Base-by-base conservation (phyloP, 805 yeast species). In the Hagleromyces aurorensis region DNA sequence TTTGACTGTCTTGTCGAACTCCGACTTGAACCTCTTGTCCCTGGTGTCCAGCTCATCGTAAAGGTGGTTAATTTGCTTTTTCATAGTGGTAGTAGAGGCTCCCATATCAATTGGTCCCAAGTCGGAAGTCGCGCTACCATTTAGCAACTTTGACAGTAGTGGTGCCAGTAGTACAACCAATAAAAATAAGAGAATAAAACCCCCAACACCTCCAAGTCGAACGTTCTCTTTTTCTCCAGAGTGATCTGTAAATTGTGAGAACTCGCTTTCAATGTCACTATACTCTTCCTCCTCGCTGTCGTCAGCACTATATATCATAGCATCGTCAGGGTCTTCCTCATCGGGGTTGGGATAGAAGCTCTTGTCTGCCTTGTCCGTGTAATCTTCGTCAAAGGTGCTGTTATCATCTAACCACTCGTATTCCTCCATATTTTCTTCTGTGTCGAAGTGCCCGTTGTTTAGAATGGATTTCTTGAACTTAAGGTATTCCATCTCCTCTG, bases 1-100 rank as follows among this genome's bases (percentile, higher is more conserved):
- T 27, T 49, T 43, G 11, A 55, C 37, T 7, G 50, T 51, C 26
- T 44, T 45, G 29, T 55, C 59, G 13, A 50, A 39, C 23, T 53
- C 57, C 5, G 29, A 27, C 23, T 45, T 44, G 12, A 44, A 38
- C 20, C 35, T 34, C 9, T 39, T 42, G 22, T 52, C 53, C 21
- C 47, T 44, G 9, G 35, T 36, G 18, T 43, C 41, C 13, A 52
- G 17, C 34, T 53, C 57, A 26, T 39, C 41, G 24, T 46, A 48
- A 4, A 55, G 27, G 30, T 48, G 46, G 32, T 52, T 52, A 9
- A 55, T 39, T 29, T 55, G 59, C 15, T 45, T 46, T 31, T 52
- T 53, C 5, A 50, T 11, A 7, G 28, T 26, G 6, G 38, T 28
- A 27, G 33, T 33, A 4, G 23, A 15, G 5, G 20, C 26, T 15